These are phyloP conservation scores for Alliaria petiolata DNA, from an alignment of 345 rosid genomes.

Conservation along the genomic window DNA sequence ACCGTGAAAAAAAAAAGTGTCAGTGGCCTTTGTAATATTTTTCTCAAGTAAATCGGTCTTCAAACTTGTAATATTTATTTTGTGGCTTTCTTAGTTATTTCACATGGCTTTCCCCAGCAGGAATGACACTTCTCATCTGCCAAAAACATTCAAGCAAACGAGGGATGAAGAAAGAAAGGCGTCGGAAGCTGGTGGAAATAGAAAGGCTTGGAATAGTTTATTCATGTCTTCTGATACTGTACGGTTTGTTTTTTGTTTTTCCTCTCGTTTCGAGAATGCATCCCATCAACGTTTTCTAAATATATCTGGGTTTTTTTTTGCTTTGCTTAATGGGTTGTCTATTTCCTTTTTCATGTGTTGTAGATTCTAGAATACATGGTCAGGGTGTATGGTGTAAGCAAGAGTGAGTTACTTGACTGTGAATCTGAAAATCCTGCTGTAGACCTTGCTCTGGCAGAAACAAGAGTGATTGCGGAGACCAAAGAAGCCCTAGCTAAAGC, in stretches of 20 bases:
- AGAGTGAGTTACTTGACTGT: conserved; percentile 83
- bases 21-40: conserved; percentile 22
- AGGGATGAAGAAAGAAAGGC: conserved; percentile 81
- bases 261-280: background rate
- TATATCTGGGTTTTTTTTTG: background rate
- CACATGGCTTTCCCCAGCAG: conserved; percentile 37
- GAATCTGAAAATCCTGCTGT: conserved; percentile 92
- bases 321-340: no score
- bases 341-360: no score
- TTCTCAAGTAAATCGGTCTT: no score
- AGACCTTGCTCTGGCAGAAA: conserved; percentile 89
- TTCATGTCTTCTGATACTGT: conserved; percentile 91
- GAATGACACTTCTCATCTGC: conserved; percentile 34
- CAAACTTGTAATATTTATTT: no score
- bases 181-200: no score
- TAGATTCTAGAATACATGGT: conserved; percentile 83
- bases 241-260: no score
- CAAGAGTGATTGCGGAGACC: conserved; percentile 87
- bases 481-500: conserved; percentile 72
- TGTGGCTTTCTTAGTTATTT: conserved; percentile 11
- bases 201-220: conserved; percentile 90
- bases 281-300: background rate
- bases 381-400: conserved; percentile 73
- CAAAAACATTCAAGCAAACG: conserved; percentile 67
- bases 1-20: conserved; percentile 55